Evolutionary conservation across 495 filamentous ascomycete species (phyloP).

Genomic region (Gamarada debralockiae): DNA sequence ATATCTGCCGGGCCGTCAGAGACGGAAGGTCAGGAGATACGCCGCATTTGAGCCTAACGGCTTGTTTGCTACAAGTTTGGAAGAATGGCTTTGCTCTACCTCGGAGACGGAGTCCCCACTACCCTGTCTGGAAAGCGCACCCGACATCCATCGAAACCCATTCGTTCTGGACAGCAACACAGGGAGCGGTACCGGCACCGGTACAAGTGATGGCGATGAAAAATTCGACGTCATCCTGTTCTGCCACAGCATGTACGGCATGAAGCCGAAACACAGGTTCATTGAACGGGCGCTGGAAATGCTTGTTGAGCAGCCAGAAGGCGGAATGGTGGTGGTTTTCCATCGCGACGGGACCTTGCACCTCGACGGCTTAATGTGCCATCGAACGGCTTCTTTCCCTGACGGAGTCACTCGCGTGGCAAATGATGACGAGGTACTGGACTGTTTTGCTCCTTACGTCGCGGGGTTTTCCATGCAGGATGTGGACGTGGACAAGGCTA

Average conservation of each 20-base stretch:
- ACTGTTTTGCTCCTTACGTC: no score
- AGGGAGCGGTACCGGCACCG: slow-evolving; percentile 25
- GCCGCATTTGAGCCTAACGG: slow-evolving; percentile 56
- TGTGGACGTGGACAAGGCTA: no score
- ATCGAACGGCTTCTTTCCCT: no score
- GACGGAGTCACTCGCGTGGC: no score
- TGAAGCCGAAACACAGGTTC: slow-evolving; percentile 45
- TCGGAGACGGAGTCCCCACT: slow-evolving; percentile 40
- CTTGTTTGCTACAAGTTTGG: slow-evolving; percentile 42
- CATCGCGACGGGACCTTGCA: slow-evolving; percentile 45
- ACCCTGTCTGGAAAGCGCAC: slow-evolving; percentile 40
- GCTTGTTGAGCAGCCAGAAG: slow-evolving; percentile 42
- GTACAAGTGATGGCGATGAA: slow-evolving; percentile 28
- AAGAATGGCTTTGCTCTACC: slow-evolving; percentile 42
- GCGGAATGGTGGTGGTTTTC: slow-evolving; percentile 50
- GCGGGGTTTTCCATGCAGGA: no score
- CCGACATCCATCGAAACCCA: slow-evolving; percentile 41
- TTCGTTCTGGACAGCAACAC: slow-evolving; percentile 35
- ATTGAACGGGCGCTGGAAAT: slow-evolving; percentile 47
- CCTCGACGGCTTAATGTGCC: no score
- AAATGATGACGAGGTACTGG: no score
- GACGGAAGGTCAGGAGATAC: no score
- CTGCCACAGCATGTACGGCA: slow-evolving; percentile 63
- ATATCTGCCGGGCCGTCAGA: no score
- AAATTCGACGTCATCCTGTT: slow-evolving; percentile 57